Evolutionary conservation across 2,329 filamentous ascomycete species (phyloP).

Genomic region (Beauveria asiatica): DNA sequence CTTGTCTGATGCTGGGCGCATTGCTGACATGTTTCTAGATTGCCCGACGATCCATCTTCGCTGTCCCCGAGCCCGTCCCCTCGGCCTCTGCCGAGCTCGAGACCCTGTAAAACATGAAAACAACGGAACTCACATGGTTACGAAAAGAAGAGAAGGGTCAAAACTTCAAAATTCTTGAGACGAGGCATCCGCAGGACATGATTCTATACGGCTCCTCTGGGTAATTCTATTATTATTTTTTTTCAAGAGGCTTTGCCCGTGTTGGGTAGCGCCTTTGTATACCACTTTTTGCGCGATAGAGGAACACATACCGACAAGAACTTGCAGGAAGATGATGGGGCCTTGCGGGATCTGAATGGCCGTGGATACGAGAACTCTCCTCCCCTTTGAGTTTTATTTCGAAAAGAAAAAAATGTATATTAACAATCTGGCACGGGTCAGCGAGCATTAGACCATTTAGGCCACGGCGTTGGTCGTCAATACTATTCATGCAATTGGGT

Average conservation of each 20-base stretch:
- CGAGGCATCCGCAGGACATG: neutral
- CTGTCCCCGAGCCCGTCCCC: slow-evolving; percentile 24
- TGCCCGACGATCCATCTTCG: slow-evolving; percentile 34
- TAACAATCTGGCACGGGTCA: slow-evolving; percentile 35
- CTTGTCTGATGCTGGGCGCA: slow-evolving; percentile 1
- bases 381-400: slow-evolving; percentile 24
- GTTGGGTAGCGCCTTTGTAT: neutral
- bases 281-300: slow-evolving; percentile 2
- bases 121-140: neutral
- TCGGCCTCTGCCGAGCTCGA: slow-evolving; percentile 12
- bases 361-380: slow-evolving; percentile 38
- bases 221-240: neutral
- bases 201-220: neutral
- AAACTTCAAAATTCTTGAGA: neutral
- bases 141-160: neutral
- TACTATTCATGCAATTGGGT: slow-evolving; percentile 15
- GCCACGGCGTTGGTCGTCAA: slow-evolving; percentile 26
- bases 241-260: neutral
- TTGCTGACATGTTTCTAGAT: slow-evolving; percentile 19
- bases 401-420: slow-evolving; percentile 39
- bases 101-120: slow-evolving; percentile 7
- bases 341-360: neutral
- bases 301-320: neutral
- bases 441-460: slow-evolving; percentile 38
- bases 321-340: neutral